phyloP scores from a whole-genome alignment of 129 eudicot species.

The Arctium minus region DNA sequence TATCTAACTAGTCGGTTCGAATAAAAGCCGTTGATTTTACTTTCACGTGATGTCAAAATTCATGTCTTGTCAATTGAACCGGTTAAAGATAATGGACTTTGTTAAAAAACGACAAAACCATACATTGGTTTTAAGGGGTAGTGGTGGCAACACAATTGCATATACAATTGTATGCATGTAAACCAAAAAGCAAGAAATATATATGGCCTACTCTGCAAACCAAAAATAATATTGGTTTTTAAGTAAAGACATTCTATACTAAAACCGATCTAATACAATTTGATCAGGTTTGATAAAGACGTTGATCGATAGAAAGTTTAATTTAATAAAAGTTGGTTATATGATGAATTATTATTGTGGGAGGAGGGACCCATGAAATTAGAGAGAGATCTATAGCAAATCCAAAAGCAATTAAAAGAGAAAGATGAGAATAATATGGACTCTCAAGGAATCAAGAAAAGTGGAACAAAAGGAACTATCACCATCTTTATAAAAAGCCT shows the following conservation, averaged over 20 bases:
- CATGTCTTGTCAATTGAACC: slow-evolving; percentile 53
- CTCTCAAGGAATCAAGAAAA: slow-evolving; percentile 76
- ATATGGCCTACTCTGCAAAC: neutral
- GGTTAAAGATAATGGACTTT: neutral
- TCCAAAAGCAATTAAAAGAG: slow-evolving; percentile 51
- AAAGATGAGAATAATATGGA: slow-evolving; percentile 50
- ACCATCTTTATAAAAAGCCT: slow-evolving; percentile 41
- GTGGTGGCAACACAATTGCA: neutral
- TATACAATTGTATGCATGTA: neutral
- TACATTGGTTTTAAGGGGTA: neutral
- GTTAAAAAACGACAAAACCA: neutral
- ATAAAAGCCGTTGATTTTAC: slow-evolving; percentile 4
- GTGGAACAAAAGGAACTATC: slow-evolving; percentile 70
- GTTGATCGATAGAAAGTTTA: neutral
- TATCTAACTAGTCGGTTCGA: neutral
- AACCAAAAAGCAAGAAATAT: neutral
- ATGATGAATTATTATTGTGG: slow-evolving; percentile 66
- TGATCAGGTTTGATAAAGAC: neutral
- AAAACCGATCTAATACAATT: neutral
- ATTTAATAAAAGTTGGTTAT: slow-evolving; percentile 29
- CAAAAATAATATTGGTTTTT: neutral
- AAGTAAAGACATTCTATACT: neutral
- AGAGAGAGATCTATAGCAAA: slow-evolving; percentile 52
- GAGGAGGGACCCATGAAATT: slow-evolving; percentile 49
- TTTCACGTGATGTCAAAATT: slow-evolving; percentile 39